phyloP scores from a whole-genome alignment of 352 stramenopile genomes.

The Phytophthora tubulina region DNA sequence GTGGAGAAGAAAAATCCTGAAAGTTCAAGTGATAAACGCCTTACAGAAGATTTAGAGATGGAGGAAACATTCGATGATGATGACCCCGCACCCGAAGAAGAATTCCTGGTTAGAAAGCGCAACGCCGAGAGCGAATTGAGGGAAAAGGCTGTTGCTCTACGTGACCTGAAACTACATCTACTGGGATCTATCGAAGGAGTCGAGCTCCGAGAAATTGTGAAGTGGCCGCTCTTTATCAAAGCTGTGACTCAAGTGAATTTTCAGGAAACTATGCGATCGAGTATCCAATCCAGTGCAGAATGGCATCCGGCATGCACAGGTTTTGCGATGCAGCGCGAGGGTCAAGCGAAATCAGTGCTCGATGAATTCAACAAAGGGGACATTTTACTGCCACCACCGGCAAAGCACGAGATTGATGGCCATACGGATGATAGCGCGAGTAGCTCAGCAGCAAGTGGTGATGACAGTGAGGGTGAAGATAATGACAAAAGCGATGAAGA shows the following conservation, averaged over 20 bases:
- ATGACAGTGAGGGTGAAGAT: conserved; percentile 47
- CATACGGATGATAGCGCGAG: conserved; percentile 84
- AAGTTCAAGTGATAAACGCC: neutral
- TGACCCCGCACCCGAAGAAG: conserved; percentile 1
- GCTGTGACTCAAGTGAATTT: conserved; percentile 60
- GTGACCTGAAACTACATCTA: conserved; percentile 59
- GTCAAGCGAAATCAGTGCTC: conserved; percentile 33
- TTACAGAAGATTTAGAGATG: conserved; percentile 23
- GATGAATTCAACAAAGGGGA: conserved; percentile 59
- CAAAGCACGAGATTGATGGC: conserved; percentile 76
- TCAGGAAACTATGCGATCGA: conserved; percentile 39
- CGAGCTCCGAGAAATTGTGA: conserved; percentile 52
- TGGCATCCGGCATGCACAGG: conserved; percentile 62
- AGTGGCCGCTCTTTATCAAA: conserved; percentile 70
- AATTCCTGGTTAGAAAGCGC: conserved; percentile 40
- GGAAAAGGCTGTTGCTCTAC: conserved; percentile 42
- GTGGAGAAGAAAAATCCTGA: conserved; percentile 13
- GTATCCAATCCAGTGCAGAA: conserved; percentile 24
- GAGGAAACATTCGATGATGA: conserved; percentile 22
- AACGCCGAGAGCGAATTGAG: conserved; percentile 38
- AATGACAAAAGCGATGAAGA: conserved; percentile 23
- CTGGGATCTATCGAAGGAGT: conserved; percentile 68
- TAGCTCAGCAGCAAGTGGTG: conserved; percentile 66
- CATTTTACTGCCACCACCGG: conserved; percentile 58
- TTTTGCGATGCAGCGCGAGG: conserved; percentile 65